These are phyloP conservation scores for Purpureocillium takamizusanense DNA, from an alignment of 2,329 filamentous ascomycete species.

Conservation along the genomic window DNA sequence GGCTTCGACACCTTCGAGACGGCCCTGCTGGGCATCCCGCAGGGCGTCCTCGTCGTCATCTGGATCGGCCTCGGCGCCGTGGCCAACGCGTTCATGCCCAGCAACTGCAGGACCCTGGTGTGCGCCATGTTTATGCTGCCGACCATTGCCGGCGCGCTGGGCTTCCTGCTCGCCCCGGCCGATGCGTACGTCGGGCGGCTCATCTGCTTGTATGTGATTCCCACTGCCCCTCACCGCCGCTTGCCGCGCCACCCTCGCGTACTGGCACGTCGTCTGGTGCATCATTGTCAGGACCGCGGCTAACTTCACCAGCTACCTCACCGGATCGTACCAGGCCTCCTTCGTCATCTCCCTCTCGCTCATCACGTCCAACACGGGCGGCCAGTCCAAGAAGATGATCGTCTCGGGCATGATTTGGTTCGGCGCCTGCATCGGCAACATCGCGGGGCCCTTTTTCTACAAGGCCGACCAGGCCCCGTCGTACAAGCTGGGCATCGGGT, in stretches of 20 bases:
- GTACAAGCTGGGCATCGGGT: constrained; percentile 30
- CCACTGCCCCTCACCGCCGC: too few species aligned
- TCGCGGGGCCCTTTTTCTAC: constrained; percentile 56
- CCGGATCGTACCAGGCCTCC: constrained; percentile 28
- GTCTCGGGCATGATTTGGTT: constrained; percentile 54
- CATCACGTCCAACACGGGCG: constrained; percentile 40
- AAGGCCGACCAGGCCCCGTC: constrained; percentile 38
- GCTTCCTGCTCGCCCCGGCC: constrained; percentile 42
- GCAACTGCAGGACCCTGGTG: constrained; percentile 42
- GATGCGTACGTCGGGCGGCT: constrained; percentile 42
- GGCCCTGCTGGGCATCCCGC: constrained; percentile 27
- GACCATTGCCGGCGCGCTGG: constrained; percentile 49
- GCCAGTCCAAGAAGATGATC: constrained; percentile 55
- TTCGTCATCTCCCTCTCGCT: constrained; percentile 32
- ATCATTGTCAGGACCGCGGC: too few species aligned
- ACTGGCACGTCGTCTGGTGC: too few species aligned
- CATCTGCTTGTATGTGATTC: constrained; percentile 43
- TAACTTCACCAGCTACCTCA: constrained; percentile 16
- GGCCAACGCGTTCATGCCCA: constrained; percentile 26
- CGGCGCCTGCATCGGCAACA: constrained; percentile 51
- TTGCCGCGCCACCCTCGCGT: too few species aligned
- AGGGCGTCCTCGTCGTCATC: constrained; percentile 25
- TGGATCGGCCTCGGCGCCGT: constrained; percentile 32
- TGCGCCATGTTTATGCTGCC: constrained; percentile 48
- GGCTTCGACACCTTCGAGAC: constrained; percentile 35